Evolutionary conservation across 202 grass and related monocot species (phyloP), one percentile per base, ranked within the genome.

Genomic region (Bolboschoenoplectus hybrid): DNA sequence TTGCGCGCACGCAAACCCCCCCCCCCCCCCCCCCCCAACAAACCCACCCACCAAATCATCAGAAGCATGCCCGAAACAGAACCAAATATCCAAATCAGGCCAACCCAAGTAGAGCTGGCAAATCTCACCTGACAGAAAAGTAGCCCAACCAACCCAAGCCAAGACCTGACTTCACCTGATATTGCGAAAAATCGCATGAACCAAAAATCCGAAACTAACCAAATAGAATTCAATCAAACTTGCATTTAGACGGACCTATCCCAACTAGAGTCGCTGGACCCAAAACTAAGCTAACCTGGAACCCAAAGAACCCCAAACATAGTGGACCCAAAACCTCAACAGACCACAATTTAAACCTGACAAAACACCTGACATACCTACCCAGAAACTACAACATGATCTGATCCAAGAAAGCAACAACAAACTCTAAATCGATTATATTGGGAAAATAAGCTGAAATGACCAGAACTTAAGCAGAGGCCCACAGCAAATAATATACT

Each of bases 71-170:
- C 40, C 5, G 7, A 44, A 17, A 44, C 13, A 45, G 14, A 70
- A 36, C 66, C 66, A 69, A 41, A 43, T 69, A 74, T 55, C 72
- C 49, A 32, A 76, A 35, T 1, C 47, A 16, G 49, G 46, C 26
- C 1, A 26, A 72, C 41, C 7, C 11, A 14, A 10, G 11, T 76
- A 26, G 72, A 76, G 20, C 72, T 14, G 32, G 49, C 47, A 53
- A 76, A 53, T 53, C 7, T 38, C 72, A 76, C 20, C 47, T 36
- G 10, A 75, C 72, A 53, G 26, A 76, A 52, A 35, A 76, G 11
- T 52, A 52, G 47, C 1, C 20, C 47, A 13, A 51, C 20, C 4
- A 53, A 35, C 1, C 12, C 45, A 52, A 36, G 36, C 9, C 63
- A 49, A 7, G 4, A 74, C 71, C 8, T 26, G 35, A 16, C 16